Conservation (phyloP, 164 flowering plant species). For the Berberis vulgaris region DNA sequence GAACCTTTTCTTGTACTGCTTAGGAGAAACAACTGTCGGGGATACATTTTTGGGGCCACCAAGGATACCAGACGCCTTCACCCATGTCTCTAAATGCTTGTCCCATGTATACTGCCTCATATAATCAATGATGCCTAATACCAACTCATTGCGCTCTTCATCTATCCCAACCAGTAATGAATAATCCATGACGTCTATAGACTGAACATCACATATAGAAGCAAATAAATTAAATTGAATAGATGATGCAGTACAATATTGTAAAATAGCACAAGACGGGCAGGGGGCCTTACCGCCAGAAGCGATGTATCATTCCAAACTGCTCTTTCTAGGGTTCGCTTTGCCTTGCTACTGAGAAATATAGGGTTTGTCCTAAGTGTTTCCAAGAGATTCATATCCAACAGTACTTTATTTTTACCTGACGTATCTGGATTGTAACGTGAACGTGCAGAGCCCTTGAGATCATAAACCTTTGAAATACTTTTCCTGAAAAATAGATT, state of each 20-base stretch:
- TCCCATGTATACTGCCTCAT: constrained; percentile 94
- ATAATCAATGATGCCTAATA: constrained; percentile 73
- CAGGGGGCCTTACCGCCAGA: constrained; percentile 46
- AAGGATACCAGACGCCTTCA: constrained; percentile 69
- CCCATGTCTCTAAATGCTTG: constrained; percentile 90
- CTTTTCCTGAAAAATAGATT: constrained; percentile 61
- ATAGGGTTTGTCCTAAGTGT: constrained; percentile 59
- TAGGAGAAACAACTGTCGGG: constrained; percentile 77
- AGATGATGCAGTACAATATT: background rate
- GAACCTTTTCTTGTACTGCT: constrained; percentile 78
- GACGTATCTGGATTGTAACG: constrained; percentile 68
- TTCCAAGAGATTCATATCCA: constrained; percentile 69
- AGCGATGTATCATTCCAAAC: constrained; percentile 82
- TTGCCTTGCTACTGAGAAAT: constrained; percentile 75
- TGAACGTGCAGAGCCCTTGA: constrained; percentile 67
- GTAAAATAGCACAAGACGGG: background rate
- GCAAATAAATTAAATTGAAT: background rate
- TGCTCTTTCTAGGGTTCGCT: constrained; percentile 68
- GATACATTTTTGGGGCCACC: constrained; percentile 72
- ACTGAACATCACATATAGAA: constrained; percentile 28
- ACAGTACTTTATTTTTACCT: constrained; percentile 53
- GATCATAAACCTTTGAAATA: constrained; percentile 65
- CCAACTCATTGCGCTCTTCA: constrained; percentile 59
- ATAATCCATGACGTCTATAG: constrained; percentile 84
- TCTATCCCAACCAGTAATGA: constrained; percentile 83